Conservation (phyloP, 345 rosid genomes). For the Draba incana region DNA sequence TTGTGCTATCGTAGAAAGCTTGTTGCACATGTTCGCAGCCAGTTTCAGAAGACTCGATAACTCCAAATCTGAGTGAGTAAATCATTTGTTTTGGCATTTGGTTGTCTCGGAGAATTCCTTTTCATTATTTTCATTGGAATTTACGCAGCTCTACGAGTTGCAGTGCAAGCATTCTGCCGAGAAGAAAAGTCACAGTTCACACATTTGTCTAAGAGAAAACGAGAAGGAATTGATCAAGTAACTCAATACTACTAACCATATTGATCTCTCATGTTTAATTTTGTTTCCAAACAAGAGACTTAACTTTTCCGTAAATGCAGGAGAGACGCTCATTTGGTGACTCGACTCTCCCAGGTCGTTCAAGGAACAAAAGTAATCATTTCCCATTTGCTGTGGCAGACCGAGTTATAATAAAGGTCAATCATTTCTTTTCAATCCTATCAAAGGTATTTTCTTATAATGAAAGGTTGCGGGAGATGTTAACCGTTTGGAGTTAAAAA, state of each 20-base stretch:
- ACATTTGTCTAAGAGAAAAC: slow-evolving; percentile 73
- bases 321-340: slow-evolving; percentile 70
- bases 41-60: slow-evolving; percentile 67
- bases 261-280: slow-evolving; percentile 14
- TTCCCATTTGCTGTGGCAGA: slow-evolving; percentile 91
- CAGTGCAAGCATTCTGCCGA: slow-evolving; percentile 79
- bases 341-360: slow-evolving; percentile 46
- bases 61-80: slow-evolving; percentile 91
- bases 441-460: slow-evolving; percentile 19
- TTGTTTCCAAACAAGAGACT: slow-evolving; percentile 11
- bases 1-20: slow-evolving; percentile 40
- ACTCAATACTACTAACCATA: slow-evolving; percentile 19
- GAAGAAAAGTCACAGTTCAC: slow-evolving; percentile 67
- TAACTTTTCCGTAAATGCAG: slow-evolving; percentile 43
- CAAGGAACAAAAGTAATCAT: slow-evolving; percentile 76
- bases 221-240: slow-evolving; percentile 89
- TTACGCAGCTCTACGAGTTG: slow-evolving; percentile 70
- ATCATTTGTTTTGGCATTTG: slow-evolving; percentile 1
- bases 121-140: slow-evolving; percentile 17
- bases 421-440: slow-evolving; percentile 3
- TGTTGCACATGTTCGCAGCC: slow-evolving; percentile 79
- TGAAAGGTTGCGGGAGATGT: slow-evolving; percentile 10
- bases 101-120: slow-evolving; percentile 4
- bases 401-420: slow-evolving; percentile 87
- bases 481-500: slow-evolving; percentile 34